Percentiles rank a stretch among this genome's conserved stretches.
phyloP scores from a whole-genome alignment of 768 basidiomycete species.

The Glaciozyma antarctica region DNA sequence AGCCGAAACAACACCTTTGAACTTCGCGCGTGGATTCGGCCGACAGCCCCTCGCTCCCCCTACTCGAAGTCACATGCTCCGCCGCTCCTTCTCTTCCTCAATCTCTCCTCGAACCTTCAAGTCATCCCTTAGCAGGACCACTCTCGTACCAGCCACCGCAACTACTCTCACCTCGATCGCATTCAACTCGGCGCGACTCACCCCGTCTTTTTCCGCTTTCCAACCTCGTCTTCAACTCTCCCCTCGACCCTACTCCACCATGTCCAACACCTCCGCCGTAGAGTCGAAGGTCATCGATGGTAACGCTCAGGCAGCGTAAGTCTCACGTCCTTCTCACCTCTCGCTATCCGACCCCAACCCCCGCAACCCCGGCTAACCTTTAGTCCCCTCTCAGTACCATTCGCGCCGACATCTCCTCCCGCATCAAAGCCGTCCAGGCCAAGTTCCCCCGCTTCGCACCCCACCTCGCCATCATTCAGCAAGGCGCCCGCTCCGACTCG shows the following conservation, averaged over 20 bases:
- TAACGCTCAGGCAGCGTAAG: conserved; percentile 20
- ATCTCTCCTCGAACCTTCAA: too few relatives aligned
- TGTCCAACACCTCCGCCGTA: background rate
- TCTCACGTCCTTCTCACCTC: too few relatives aligned
- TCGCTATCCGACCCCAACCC: background rate
- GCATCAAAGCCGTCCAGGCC: conserved; percentile 55
- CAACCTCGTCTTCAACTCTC: background rate
- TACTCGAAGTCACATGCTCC: conserved; percentile 1
- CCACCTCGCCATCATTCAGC: conserved; percentile 83
- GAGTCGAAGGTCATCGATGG: conserved; percentile 27
- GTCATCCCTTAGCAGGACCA: too few relatives aligned
- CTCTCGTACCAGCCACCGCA: too few relatives aligned
- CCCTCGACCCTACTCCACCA: conserved; percentile 10
- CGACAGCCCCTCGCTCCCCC: too few relatives aligned
- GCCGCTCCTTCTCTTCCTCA: background rate
- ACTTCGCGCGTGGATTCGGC: too few relatives aligned
- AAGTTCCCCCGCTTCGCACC: conserved; percentile 81
- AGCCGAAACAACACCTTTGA: too few relatives aligned
- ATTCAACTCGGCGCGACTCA: background rate
- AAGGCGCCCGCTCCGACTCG: conserved; percentile 84
- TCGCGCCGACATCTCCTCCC: conserved; percentile 24
- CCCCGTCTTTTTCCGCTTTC: background rate
- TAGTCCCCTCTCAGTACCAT: conserved; percentile 4
- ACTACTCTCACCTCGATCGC: background rate
- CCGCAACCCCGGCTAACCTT: background rate